Percentiles rank a stretch among this genome's conserved stretches.
phyloP scores from a whole-genome alignment of 306 rosid genomes.

The Ammopiptanthus mongolicus region DNA sequence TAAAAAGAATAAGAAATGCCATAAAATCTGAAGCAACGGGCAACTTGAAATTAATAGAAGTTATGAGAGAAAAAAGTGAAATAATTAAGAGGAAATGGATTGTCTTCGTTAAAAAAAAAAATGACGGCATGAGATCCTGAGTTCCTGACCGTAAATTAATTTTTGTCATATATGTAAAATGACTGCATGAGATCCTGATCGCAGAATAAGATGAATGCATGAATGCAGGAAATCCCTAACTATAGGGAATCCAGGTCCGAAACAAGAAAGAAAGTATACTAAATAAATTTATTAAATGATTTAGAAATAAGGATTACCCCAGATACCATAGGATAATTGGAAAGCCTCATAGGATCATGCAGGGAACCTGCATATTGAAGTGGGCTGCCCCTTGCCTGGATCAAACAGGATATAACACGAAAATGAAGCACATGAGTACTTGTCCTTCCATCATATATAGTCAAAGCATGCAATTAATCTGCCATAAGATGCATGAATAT shows the following conservation, averaged over 20 bases:
- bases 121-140: too few species aligned
- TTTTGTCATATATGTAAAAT: too few species aligned
- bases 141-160: too few species aligned
- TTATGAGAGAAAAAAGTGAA: background rate
- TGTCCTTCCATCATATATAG: background rate
- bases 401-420: background rate
- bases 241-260: too few species aligned
- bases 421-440: background rate
- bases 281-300: background rate
- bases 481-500: background rate
- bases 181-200: too few species aligned
- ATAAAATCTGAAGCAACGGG: background rate
- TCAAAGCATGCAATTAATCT: background rate
- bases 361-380: background rate
- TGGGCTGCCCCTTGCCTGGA: background rate
- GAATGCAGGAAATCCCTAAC: too few species aligned
- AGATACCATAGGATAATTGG: background rate
- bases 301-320: conserved; percentile 12
- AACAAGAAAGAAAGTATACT: too few species aligned
- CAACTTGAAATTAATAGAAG: background rate
- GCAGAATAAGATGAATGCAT: too few species aligned
- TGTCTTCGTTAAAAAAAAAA: too few species aligned
- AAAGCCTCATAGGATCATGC: background rate
- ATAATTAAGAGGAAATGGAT: too few species aligned
- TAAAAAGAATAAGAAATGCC: too few species aligned